These are phyloP conservation scores for Mollisiaceae sp. DNA, from an alignment of 2,329 filamentous ascomycete genomes.

Conservation along the genomic window DNA sequence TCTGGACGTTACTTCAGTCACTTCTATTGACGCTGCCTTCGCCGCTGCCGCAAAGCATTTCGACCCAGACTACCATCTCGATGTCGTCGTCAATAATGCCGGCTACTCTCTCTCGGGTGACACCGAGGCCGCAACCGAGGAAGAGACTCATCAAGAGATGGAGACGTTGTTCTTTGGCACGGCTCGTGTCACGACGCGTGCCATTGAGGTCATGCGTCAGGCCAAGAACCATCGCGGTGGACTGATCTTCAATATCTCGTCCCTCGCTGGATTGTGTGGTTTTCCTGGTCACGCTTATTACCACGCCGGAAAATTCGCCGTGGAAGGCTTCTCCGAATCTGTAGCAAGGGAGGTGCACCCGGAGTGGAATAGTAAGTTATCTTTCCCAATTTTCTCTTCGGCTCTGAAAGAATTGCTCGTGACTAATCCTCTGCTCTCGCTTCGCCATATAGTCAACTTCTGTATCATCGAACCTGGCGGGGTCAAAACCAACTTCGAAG, in stretches of 20 bases:
- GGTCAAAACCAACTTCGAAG: conserved; percentile 48
- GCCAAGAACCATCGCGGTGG: conserved; percentile 41
- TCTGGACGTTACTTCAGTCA: conserved; percentile 53
- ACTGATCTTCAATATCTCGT: conserved; percentile 49
- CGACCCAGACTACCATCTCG: conserved; percentile 58
- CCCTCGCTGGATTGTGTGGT: conserved; percentile 45
- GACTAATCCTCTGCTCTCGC: background rate
- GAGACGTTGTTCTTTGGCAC: conserved; percentile 53
- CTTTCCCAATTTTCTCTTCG: too few species aligned
- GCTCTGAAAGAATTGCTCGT: background rate
- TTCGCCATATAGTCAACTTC: conserved; percentile 47
- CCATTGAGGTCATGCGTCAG: conserved; percentile 46
- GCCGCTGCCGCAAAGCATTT: conserved; percentile 42
- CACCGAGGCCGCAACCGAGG: conserved; percentile 51
- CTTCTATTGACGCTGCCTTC: conserved; percentile 43
- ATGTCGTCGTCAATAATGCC: conserved; percentile 66
- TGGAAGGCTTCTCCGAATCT: conserved; percentile 47
- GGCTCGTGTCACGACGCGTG: conserved; percentile 46
- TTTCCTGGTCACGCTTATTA: conserved; percentile 47
- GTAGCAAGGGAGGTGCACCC: conserved; percentile 45
- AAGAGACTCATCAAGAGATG: conserved; percentile 44
- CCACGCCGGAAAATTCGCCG: conserved; percentile 49
- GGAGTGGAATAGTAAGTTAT: conserved; percentile 46
- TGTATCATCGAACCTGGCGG: conserved; percentile 49
- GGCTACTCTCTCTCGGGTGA: conserved; percentile 60